Conservation (phyloP, 805 yeast genomes). For the Pichia thaimueangensis region DNA sequence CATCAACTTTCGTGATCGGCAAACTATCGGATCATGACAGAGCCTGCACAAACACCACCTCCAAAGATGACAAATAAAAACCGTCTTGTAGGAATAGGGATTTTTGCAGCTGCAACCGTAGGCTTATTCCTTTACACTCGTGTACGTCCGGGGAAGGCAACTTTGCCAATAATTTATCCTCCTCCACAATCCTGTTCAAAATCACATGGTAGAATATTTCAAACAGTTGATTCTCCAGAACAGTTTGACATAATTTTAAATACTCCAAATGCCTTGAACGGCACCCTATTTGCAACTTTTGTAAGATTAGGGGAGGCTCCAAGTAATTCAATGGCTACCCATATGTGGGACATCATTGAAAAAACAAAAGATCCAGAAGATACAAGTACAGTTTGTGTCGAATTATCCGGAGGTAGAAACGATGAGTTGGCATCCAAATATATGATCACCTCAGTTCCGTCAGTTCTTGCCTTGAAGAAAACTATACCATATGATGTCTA, state of each 20-base stretch:
- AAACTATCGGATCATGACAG: too few relatives aligned
- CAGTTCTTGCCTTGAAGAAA: conserved; percentile 58
- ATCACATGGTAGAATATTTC: conserved; percentile 36
- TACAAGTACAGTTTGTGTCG: conserved; percentile 13
- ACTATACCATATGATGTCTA: conserved; percentile 49
- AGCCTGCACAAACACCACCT: neutral
- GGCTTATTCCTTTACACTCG: conserved; percentile 2
- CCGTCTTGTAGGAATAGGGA: conserved; percentile 4
- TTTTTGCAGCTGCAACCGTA: conserved; percentile 8
- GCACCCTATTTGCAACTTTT: conserved; percentile 32
- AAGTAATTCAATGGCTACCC: conserved; percentile 57
- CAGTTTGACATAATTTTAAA: conserved; percentile 51
- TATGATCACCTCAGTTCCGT: conserved; percentile 49
- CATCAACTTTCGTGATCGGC: too few relatives aligned
- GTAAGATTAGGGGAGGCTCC: conserved; percentile 58
- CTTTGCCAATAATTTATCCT: conserved; percentile 25
- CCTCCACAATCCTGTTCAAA: conserved; percentile 21
- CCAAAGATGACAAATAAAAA: conserved; percentile 1
- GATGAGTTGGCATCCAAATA: conserved; percentile 53
- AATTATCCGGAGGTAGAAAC: conserved; percentile 28
- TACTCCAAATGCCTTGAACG: conserved; percentile 8
- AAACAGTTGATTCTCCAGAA: conserved; percentile 47
- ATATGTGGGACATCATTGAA: conserved; percentile 36
- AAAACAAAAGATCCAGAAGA: neutral
- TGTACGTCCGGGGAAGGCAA: conserved; percentile 7